Evolutionary conservation across 495 filamentous ascomycete species (phyloP), one percentile per base, ranked within the genome.

Genomic region (Melanomma pulvis-pyrius): DNA sequence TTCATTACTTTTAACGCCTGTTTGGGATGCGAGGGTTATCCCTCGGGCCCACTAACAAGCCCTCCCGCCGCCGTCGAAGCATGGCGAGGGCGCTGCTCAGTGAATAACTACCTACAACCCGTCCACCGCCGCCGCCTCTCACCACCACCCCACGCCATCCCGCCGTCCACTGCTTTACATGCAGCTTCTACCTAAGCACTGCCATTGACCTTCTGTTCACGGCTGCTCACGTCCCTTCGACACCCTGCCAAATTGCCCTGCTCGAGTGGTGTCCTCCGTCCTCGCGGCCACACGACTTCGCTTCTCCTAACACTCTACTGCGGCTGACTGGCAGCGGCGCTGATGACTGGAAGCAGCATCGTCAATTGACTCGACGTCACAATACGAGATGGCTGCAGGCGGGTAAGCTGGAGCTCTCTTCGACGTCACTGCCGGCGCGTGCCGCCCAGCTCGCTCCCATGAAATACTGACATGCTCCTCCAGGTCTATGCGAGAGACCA

Each of bases 401-500:
- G 59, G 59, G 59, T 62, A 53, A 22, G 59, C 29, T 12, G 34
- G 28, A 2, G 41, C 32, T 46, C 19, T 49, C 32, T 60, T 41
- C 55, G 24, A 58, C 30, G 36, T 58, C 39, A 12, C 39, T 15
- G 17, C 8, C 48, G 39, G 22, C 25, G 17, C 52, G 6, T 36
- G 6, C 39, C 56, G 19, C 56, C 39, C 22, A 21, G 24, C 22
- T 32, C 39, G 9, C 13, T 9, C 54, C 22, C 36, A 30, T 24
- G 36, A 50, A 11, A 22, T 13, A 41, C 75, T 63, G 30, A 69
- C 60, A 21, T 48, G 29, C 15, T 8, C 30, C 19, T 28, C 28
- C 44, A 86, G 84, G 71, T 79, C 82, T 3, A 72, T 87, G 29
- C 89, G 83, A 73, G 88, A 90, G 71, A 81, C 87, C 68, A 73